Conservation (phyloP, 2,329 filamentous ascomycete genomes). For the Achaetomium macrosporum region DNA sequence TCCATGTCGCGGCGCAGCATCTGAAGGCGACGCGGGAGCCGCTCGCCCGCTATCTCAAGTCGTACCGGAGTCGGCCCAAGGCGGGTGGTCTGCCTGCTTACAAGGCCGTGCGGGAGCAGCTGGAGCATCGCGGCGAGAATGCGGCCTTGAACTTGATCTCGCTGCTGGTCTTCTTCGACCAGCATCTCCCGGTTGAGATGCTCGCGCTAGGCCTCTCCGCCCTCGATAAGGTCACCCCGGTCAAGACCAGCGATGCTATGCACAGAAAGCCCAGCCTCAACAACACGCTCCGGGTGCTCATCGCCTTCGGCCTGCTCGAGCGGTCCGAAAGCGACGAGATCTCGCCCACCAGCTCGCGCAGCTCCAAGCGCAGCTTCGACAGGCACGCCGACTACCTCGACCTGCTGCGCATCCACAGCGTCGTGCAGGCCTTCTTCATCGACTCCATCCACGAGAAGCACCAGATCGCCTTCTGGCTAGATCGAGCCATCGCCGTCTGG, state of each 20-base stretch:
- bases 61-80: constrained; percentile 50
- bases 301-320: constrained; percentile 47
- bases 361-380: constrained; percentile 33
- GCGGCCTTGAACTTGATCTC: constrained; percentile 61
- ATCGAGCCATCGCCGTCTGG: constrained; percentile 43
- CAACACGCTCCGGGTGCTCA: constrained; percentile 45
- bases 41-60: constrained; percentile 54
- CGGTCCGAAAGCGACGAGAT: constrained; percentile 41
- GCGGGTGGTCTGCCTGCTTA: constrained; percentile 46
- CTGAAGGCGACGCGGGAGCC: constrained; percentile 57
- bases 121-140: constrained; percentile 39
- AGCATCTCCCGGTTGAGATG: constrained; percentile 61
- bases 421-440: constrained; percentile 49
- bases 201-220: constrained; percentile 47
- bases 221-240: constrained; percentile 40
- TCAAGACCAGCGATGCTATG: constrained; percentile 38
- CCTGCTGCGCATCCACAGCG: constrained; percentile 44
- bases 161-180: constrained; percentile 59
- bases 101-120: constrained; percentile 42
- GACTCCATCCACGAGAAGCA: constrained; percentile 39
- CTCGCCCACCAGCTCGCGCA: constrained; percentile 37
- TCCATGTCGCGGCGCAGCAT: constrained; percentile 59
- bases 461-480: constrained; percentile 43
- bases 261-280: constrained; percentile 36
- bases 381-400: constrained; percentile 42